Evolutionary conservation across 2,329 filamentous ascomycete species (phyloP), one percentile per base, ranked within the genome.

Genomic region (Fusarium sp.): DNA sequence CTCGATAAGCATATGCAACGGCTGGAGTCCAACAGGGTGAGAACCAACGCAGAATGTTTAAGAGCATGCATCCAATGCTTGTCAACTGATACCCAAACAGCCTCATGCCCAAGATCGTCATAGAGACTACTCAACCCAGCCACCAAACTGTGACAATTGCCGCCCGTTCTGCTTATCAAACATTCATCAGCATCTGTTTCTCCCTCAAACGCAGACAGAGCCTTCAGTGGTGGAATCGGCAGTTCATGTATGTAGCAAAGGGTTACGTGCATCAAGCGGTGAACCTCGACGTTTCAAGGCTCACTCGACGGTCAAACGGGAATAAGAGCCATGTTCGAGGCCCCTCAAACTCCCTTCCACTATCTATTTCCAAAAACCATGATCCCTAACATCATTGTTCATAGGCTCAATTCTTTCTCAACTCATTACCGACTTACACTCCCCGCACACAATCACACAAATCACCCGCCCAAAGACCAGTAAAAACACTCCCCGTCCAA

Each of bases 221-320:
- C 9, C 54, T 46, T 44, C 3, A 45, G 56, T 62, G 63, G 63
- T 42, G 47, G 46, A 67, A 45, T 27, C 36, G 35, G 36, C 39
- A 68, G 64, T 68, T 68, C 64, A 57, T 68, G 65, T 47, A 69
- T 64, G 64, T 50, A 46, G 57, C 64, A 55, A 27, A 38, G 41
- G 64, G 64, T 63, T 68, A n/a, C 49, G 50, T 69, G 55, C 65
- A 68, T 64, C 46, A 70, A 70, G 67, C 67, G 67, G 67, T 70
- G 65, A 69, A 59, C 59, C 22, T 64, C 41, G 20, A 42, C 25
- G 65, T 68, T 68, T 68, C 63, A 68, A 42, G 18, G 39, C 20
- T 27, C 27, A 17, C 14, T 3, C 31, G 3, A 42, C 4, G 20
- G 41, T 29, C 8, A 13, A 53, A 31, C 45, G 64, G 64, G 53